A percentile compares a stretch with the other conserved stretches of the same genome.
phyloP scores from a whole-genome alignment of 495 filamentous ascomycete genomes.

The Geopyxis carbonaria region DNA sequence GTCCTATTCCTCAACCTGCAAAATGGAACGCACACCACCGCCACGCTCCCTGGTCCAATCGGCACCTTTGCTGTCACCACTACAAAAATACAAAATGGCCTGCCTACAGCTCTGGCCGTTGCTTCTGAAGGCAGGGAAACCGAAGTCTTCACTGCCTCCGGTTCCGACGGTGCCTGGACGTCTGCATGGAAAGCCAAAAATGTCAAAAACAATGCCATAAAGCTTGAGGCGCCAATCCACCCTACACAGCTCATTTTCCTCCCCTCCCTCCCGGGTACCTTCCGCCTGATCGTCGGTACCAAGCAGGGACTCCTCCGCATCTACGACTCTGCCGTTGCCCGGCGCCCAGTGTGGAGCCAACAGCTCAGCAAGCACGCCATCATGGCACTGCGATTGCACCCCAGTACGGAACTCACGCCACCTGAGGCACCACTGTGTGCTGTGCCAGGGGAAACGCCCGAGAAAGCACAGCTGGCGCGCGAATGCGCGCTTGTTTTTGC shows the following conservation, averaged over 20 bases:
- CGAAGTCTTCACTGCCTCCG: constrained; percentile 15
- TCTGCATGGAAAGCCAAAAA: constrained; percentile 20
- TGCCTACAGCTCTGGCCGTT: constrained; percentile 11
- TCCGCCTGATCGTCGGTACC: constrained; percentile 2
- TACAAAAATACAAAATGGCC: not conserved
- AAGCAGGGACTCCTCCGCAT: constrained; percentile 18
- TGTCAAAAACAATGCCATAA: constrained; percentile 16
- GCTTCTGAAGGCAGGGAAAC: constrained; percentile 14
- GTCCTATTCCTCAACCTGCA: constrained; percentile 8
- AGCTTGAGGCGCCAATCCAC: constrained; percentile 19
- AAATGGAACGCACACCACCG: not conserved
- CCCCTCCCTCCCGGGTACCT: constrained; percentile 2
- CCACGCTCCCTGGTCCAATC: constrained; percentile 3
- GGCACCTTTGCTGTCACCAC: constrained; percentile 11
- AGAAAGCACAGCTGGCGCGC: constrained; percentile 9
- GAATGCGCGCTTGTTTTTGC: constrained; percentile 13
- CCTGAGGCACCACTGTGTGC: constrained; percentile 8
- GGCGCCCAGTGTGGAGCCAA: constrained; percentile 17
- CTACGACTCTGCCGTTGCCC: constrained; percentile 20
- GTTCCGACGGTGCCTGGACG: constrained; percentile 7
- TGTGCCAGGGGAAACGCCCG: constrained; percentile 11
- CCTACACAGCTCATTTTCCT: constrained; percentile 14
- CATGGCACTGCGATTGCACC: constrained; percentile 13
- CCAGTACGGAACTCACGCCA: constrained; percentile 5
- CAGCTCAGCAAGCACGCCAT: constrained; percentile 15